These are phyloP conservation scores for Arctium minus DNA, from an alignment of 129 eudicot species.

Conservation along the genomic window DNA sequence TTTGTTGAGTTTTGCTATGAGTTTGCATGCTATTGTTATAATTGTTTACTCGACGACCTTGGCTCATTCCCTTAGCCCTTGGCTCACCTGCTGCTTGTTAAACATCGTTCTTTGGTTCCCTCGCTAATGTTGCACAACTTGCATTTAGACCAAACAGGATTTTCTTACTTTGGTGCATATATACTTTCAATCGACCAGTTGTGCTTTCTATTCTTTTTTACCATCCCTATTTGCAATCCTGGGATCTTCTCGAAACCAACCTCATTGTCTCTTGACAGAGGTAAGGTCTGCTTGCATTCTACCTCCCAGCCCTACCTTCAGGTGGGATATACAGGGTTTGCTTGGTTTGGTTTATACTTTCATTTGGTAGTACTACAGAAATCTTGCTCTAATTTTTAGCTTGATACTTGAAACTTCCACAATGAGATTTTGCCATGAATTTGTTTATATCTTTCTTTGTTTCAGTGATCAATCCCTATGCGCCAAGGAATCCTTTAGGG, in stretches of 20 bases:
- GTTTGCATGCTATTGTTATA: conserved; percentile 1
- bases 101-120: not conserved
- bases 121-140: not conserved
- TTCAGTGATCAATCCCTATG: not conserved
- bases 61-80: too few species aligned
- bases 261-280: not conserved
- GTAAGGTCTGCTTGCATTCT: not conserved
- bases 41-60: not conserved
- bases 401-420: not conserved
- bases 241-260: not conserved
- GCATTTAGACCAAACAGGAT: not conserved
- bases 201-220: not conserved
- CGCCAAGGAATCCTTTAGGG: not conserved
- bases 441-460: not conserved
- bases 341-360: not conserved
- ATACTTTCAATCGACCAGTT: not conserved
- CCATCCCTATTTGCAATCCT: not conserved
- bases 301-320: too few species aligned
- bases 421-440: not conserved
- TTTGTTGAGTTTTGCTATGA: not conserved
- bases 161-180: not conserved
- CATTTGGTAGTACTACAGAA: too few species aligned
- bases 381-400: too few species aligned
- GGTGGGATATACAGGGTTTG: not conserved
- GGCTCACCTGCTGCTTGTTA: not conserved